These are phyloP conservation scores for Leccinum incarnatum DNA, from an alignment of 768 basidiomycete species.

Conservation along the genomic window DNA sequence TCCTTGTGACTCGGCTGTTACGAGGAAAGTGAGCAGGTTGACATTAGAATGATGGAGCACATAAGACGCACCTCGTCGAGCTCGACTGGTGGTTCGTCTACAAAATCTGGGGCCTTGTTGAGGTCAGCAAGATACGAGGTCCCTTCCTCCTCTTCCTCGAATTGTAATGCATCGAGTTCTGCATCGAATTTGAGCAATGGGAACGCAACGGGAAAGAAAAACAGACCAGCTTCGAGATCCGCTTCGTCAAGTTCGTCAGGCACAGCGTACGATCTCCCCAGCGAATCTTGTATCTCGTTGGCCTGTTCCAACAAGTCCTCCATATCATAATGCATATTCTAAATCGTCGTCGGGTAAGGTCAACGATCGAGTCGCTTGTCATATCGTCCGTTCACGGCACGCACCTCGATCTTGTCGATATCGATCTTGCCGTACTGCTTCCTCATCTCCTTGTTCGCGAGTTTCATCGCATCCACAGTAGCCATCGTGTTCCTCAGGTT, in stretches of 20 bases:
- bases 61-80: constrained; percentile 49
- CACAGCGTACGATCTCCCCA: constrained; percentile 91
- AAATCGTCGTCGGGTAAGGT: constrained; percentile 7
- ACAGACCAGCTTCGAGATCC: constrained; percentile 90
- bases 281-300: constrained; percentile 94
- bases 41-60: background rate
- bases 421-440: constrained; percentile 98
- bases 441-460: constrained; percentile 93
- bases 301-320: constrained; percentile 95
- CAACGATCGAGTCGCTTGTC: background rate
- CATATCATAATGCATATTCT: constrained; percentile 98
- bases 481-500: constrained; percentile 99
- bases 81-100: constrained; percentile 84
- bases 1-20: constrained; percentile 47
- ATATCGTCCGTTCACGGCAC: constrained; percentile 11
- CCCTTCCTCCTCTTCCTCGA: constrained; percentile 91
- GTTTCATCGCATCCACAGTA: constrained; percentile 93
- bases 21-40: constrained; percentile 1
- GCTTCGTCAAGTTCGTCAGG: constrained; percentile 98
- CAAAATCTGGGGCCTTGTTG: constrained; percentile 87
- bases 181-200: constrained; percentile 7
- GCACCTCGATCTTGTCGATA: constrained; percentile 96
- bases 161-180: constrained; percentile 93
- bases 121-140: constrained; percentile 85
- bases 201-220: background rate